Evolutionary conservation across 176 grass and related monocot species (phyloP).

Genomic region (Tillandsia fasciculata): DNA sequence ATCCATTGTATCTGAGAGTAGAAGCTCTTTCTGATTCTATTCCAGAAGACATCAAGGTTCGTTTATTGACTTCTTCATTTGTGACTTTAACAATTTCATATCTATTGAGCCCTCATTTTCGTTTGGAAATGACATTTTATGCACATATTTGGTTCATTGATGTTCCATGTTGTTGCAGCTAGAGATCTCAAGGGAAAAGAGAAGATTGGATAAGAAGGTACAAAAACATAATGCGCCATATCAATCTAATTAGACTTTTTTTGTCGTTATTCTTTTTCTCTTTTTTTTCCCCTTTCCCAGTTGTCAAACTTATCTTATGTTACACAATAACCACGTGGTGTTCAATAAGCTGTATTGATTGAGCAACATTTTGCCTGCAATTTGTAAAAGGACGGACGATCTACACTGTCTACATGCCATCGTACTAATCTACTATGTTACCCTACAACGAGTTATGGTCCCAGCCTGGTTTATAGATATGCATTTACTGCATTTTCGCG

Average conservation of each 20-base stretch:
- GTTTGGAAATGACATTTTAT: not conserved
- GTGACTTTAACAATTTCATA: slow-evolving; percentile 5
- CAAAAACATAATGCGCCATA: not conserved
- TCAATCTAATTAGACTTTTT: not conserved
- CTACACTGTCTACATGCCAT: too few species aligned
- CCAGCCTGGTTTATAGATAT: too few species aligned
- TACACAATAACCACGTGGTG: too few species aligned
- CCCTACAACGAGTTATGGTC: too few species aligned
- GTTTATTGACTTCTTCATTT: slow-evolving; percentile 12
- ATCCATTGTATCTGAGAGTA: slow-evolving; percentile 91
- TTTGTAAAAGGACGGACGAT: too few species aligned
- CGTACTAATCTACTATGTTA: too few species aligned
- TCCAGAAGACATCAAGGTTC: slow-evolving; percentile 66
- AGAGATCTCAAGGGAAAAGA: slow-evolving; percentile 63
- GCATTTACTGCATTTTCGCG: too few species aligned
- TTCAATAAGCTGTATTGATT: too few species aligned
- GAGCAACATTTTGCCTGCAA: too few species aligned
- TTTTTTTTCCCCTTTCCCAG: not conserved
- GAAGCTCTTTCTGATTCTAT: slow-evolving; percentile 77
- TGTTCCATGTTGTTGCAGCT: slow-evolving; percentile 33
- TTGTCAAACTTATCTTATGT: too few species aligned
- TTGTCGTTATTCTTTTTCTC: not conserved
- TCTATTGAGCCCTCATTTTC: slow-evolving; percentile 14
- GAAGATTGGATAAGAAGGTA: slow-evolving; percentile 80
- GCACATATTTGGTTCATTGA: not conserved